Base-by-base conservation (phyloP, 768 basidiomycete species). In the Brasilioporus rufonigricans region DNA sequence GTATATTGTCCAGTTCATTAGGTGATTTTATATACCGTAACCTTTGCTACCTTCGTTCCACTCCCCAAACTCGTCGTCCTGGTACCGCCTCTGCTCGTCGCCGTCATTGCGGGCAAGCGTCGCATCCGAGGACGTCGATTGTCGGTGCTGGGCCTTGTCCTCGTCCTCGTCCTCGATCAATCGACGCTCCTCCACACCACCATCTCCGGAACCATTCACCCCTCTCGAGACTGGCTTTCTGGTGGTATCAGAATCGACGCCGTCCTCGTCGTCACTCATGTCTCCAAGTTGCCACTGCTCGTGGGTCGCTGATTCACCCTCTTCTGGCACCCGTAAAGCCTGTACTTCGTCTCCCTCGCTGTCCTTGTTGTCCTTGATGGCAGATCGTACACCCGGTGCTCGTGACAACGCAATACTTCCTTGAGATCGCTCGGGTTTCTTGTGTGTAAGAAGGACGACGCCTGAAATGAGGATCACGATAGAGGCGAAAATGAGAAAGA, bases 371-470 rank as follows among this genome's bases (percentile, higher is more conserved):
- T 40, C 53, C 29, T 59, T 67, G n/a, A 50, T 45, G 35, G 58
- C 62, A 32, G 65, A 65, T 57, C 70, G 72, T 31, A 61, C 39
- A 51, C 60, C 58, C 19, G 58, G 47, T 26, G 65, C 45, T 24
- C 64, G 55, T 31, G 67, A 66, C 21, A 68, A 66, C 10, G 64
- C 68, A 36, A 61, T 65, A 55, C 66, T 64, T 55, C 61, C 63
- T 57, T 60, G 55, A 18, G 64, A 63, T 55, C 64, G 73, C 68
- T 91, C 89, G 0, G 92, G 87, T 64, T 95, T 93, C 76, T 98
- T 95, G 74, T 91, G 85, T 4, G 93, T 95, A 24, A 98, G 77
- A 1, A 98, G 82, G n/a, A 95, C 88, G 48, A 98, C 96, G 11
- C 96, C 95, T 0, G 81, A 84, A 43, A 98, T 87, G 51, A 98